These are phyloP conservation scores for Cyclostephanos invisitatus DNA, from an alignment of 108 stramenopile species.

Conservation along the genomic window DNA sequence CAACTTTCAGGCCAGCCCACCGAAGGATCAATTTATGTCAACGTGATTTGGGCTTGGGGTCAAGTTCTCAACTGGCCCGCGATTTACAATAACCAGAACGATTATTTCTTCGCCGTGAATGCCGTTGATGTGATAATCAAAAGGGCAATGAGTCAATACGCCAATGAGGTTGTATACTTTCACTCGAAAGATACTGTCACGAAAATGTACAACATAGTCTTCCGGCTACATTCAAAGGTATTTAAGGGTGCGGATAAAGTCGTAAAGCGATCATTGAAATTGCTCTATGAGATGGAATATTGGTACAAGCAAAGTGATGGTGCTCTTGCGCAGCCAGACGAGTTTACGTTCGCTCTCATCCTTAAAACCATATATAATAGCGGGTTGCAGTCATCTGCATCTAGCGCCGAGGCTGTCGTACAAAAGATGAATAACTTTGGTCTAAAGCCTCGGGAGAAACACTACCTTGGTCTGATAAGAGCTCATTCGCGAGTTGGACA, in stretches of 20 bases:
- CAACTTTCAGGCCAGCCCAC: slow-evolving; percentile 6
- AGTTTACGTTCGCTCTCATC: slow-evolving; percentile 34
- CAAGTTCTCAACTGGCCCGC: slow-evolving; percentile 37
- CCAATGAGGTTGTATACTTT: slow-evolving; percentile 24
- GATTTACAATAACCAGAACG: slow-evolving; percentile 6
- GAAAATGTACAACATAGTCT: slow-evolving; percentile 41
- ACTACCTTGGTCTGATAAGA: slow-evolving; percentile 36
- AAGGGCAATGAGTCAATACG: slow-evolving; percentile 25
- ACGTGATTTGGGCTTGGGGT: slow-evolving; percentile 39
- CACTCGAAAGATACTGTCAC: slow-evolving; percentile 16
- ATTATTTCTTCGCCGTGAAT: slow-evolving; percentile 16
- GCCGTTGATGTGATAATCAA: slow-evolving; percentile 14
- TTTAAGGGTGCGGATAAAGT: slow-evolving; percentile 18
- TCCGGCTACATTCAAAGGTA: slow-evolving; percentile 34
- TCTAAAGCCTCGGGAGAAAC: slow-evolving; percentile 31
- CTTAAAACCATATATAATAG: slow-evolving; percentile 35
- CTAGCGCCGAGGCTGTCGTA: slow-evolving; percentile 16
- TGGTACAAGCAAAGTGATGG: slow-evolving; percentile 29
- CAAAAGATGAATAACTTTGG: slow-evolving; percentile 27
- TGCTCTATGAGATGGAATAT: slow-evolving; percentile 36
- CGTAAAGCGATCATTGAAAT: slow-evolving; percentile 18
- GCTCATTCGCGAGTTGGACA: slow-evolving; percentile 20
- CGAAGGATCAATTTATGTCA: slow-evolving; percentile 31
- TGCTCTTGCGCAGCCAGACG: slow-evolving; percentile 30
- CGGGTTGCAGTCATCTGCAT: slow-evolving; percentile 12